phyloP scores from a whole-genome alignment of 495 filamentous ascomycete species.

The Xylaria venustula region DNA sequence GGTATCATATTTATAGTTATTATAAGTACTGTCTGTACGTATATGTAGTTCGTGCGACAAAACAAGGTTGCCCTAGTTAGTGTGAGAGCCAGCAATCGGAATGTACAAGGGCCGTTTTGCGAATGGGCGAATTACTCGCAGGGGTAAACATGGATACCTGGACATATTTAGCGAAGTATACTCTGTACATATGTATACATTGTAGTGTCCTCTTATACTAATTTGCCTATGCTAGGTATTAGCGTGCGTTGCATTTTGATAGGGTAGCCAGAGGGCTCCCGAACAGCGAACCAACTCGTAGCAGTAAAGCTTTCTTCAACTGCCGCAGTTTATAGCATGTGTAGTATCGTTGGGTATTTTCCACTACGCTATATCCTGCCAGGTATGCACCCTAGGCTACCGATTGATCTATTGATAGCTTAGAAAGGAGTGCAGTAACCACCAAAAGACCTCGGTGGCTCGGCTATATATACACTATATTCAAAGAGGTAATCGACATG shows the following conservation, averaged over 20 bases:
- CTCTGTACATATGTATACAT: background rate
- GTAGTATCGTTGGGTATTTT: background rate
- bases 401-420: background rate
- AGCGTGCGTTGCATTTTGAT: background rate
- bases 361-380: background rate
- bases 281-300: background rate
- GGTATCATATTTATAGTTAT: too few relatives aligned
- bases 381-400: background rate
- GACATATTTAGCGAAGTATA: background rate
- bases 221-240: too few relatives aligned
- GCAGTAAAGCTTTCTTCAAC: background rate
- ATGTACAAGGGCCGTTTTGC: background rate
- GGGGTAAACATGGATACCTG: constrained; percentile 1
- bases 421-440: background rate
- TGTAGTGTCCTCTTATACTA: background rate
- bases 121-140: background rate
- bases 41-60: background rate
- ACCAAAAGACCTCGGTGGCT: background rate
- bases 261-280: too few relatives aligned
- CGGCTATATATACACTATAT: background rate
- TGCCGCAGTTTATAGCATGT: background rate
- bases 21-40: too few relatives aligned
- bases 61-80: background rate
- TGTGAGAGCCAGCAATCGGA: background rate
- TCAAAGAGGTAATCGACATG: too few relatives aligned